These are phyloP conservation scores for Penicillium pancosmium DNA, from an alignment of 495 filamentous ascomycete species.

Conservation along the genomic window DNA sequence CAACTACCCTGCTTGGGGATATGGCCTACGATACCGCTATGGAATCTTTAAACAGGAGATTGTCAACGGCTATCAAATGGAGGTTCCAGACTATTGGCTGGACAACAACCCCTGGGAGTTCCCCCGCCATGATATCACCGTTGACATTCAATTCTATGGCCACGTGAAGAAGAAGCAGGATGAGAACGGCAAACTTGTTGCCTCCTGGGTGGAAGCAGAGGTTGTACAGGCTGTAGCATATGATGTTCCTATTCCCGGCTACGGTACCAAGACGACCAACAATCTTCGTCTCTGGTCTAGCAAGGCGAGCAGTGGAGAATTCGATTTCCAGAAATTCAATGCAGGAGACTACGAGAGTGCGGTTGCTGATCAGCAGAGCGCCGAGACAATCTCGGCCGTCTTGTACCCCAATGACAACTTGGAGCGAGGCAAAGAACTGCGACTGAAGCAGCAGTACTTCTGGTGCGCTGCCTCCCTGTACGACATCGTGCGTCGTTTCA, in stretches of 20 bases:
- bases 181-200: conserved; percentile 69
- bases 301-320: conserved; percentile 95
- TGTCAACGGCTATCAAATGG: conserved; percentile 94
- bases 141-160: conserved; percentile 97
- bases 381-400: conserved; percentile 97
- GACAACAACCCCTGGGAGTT: conserved; percentile 99
- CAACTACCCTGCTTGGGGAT: conserved; percentile 96
- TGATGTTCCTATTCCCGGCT: conserved; percentile 94
- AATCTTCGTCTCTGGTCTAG: conserved; percentile 96
- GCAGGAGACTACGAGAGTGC: conserved; percentile 96
- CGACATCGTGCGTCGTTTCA: conserved; percentile 96
- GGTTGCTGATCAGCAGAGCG: conserved; percentile 91
- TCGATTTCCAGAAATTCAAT: conserved; percentile 99
- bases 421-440: conserved; percentile 93
- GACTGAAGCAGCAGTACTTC: conserved; percentile 99
- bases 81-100: conserved; percentile 98
- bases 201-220: conserved; percentile 89
- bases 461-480: conserved; percentile 97
- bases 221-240: conserved; percentile 91
- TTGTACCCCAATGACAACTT: conserved; percentile 98
- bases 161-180: conserved; percentile 72
- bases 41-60: conserved; percentile 99
- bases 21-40: conserved; percentile 92
- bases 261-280: conserved; percentile 86
- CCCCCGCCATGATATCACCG: conserved; percentile 88